These are phyloP conservation scores for Epichloe elymi DNA, from an alignment of 2,329 filamentous ascomycete species.

Conservation along the genomic window DNA sequence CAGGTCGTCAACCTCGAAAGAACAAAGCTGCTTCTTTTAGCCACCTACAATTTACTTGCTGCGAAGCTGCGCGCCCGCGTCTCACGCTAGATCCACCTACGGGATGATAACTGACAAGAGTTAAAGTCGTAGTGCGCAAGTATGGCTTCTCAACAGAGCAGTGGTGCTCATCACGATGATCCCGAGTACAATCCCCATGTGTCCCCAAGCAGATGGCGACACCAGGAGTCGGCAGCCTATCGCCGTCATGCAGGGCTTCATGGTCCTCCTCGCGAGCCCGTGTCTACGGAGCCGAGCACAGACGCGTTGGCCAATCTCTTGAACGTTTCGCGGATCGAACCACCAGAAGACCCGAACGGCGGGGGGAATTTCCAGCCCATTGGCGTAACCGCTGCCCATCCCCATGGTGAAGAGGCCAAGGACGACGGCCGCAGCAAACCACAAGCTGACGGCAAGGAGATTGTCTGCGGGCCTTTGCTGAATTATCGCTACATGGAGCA, in stretches of 20 bases:
- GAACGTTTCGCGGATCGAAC: conserved; percentile 39
- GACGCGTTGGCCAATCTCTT: conserved; percentile 43
- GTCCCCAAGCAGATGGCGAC: conserved; percentile 46
- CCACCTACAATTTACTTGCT: background rate
- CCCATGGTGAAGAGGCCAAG: background rate
- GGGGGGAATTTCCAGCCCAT: conserved; percentile 33
- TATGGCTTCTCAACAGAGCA: conserved; percentile 4
- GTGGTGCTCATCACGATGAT: conserved; percentile 2
- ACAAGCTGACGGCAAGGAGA: conserved; percentile 37
- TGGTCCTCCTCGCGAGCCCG: conserved; percentile 17
- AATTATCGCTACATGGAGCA: conserved; percentile 69
- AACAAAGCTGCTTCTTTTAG: background rate
- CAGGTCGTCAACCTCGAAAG: background rate
- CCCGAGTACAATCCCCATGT: conserved; percentile 36
- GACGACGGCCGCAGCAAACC: conserved; percentile 8
- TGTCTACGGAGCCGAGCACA: conserved; percentile 25
- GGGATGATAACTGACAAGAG: background rate
- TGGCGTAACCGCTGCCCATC: conserved; percentile 26
- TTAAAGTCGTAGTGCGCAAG: background rate
- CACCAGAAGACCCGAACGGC: conserved; percentile 18
- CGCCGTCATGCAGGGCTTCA: conserved; percentile 31
- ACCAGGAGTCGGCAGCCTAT: conserved; percentile 48
- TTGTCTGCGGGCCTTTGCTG: conserved; percentile 59
- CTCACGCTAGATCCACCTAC: background rate
- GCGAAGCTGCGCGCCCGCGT: background rate